Evolutionary conservation across 345 rosid genomes (phyloP).

Genomic region (Salix purpurea): DNA sequence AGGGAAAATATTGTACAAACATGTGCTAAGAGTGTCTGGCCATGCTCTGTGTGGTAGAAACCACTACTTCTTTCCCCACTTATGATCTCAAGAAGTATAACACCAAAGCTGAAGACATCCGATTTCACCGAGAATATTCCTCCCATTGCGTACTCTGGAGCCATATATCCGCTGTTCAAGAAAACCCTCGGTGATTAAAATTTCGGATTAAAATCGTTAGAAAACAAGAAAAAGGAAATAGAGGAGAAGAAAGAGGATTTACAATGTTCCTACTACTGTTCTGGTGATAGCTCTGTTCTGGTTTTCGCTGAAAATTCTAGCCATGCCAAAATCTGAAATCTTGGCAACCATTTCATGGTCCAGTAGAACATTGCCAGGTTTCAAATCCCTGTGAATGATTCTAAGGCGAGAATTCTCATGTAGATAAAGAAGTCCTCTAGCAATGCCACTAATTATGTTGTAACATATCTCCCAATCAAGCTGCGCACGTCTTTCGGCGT

Average conservation of each 20-base stretch:
- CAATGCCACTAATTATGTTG: conserved; percentile 37
- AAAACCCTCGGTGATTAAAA: neutral
- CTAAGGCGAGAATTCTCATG: conserved; percentile 45
- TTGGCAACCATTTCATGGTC: conserved; percentile 40
- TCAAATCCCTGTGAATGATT: conserved; percentile 47
- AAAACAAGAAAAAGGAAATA: neutral
- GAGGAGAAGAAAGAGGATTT: neutral
- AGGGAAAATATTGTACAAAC: neutral
- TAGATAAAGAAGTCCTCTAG: conserved; percentile 42
- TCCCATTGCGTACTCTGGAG: conserved; percentile 29
- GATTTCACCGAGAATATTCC: conserved; percentile 30
- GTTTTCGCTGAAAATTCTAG: conserved; percentile 24
- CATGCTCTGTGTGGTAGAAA: conserved; percentile 4
- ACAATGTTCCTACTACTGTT: conserved; percentile 31
- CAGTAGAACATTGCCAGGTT: conserved; percentile 39
- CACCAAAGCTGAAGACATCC: conserved; percentile 31
- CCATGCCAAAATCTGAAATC: conserved; percentile 52
- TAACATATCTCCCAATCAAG: conserved; percentile 14
- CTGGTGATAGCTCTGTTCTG: conserved; percentile 23
- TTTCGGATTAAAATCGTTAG: neutral
- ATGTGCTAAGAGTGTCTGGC: neutral
- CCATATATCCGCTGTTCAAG: conserved; percentile 1
- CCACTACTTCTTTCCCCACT: conserved; percentile 17
- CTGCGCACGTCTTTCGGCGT: neutral
- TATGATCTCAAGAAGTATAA: conserved; percentile 27